Base-by-base conservation (phyloP, 257 asterid species). In the Forsythia viridissima region DNA sequence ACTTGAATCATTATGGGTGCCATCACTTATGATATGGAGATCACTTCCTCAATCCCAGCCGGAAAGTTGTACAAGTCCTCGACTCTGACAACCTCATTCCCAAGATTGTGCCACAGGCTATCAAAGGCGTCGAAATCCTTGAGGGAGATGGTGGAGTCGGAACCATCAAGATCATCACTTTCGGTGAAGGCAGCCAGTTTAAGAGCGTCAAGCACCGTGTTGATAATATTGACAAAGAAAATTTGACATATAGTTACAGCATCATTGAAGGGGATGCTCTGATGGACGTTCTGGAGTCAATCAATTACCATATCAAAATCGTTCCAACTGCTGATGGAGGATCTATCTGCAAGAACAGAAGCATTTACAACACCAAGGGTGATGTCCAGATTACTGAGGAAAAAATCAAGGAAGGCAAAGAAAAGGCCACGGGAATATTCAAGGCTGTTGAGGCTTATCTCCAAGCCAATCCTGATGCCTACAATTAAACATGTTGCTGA, bases 111-210 rank as follows among this genome's bases (percentile, higher is more conserved):
- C 89, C 92, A 11, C 75, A 79, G 6, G 83, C 80, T 10, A 77
- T 88, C 78, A 77, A 84, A 43, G 81, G 72, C 4, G 40, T 85
- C 3, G 85, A 83, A 41, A 79, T 42, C 8, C 43, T 83, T 13
- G 80, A 83, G 68, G 89, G 89, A 37, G 87, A 86, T 16, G 92
- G 81, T 15, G 86, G 88, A 1, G 86, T 69, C 1, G 89, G 88
- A 61, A 79, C 81, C 44, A 72, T 83, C 65, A 82, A 70, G 42
- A 20, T 81, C 13, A 81, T 86, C 43, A 76, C 70, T 36, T 84
- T 84, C 21, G 82, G 80, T 0, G 86, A 89, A 84, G 87, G 85
- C 9, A 77, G 76, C 4, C 86, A 71, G 38, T 55, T 57, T 0
- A 86, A 88, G 84, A 77, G 76, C 36, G 52, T 74, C 20, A 88